Percentiles rank a stretch among this genome's conserved stretches.
Evolutionary conservation across 2,329 filamentous ascomycete genomes (phyloP).

Genomic region (Hypoxylon sp.): DNA sequence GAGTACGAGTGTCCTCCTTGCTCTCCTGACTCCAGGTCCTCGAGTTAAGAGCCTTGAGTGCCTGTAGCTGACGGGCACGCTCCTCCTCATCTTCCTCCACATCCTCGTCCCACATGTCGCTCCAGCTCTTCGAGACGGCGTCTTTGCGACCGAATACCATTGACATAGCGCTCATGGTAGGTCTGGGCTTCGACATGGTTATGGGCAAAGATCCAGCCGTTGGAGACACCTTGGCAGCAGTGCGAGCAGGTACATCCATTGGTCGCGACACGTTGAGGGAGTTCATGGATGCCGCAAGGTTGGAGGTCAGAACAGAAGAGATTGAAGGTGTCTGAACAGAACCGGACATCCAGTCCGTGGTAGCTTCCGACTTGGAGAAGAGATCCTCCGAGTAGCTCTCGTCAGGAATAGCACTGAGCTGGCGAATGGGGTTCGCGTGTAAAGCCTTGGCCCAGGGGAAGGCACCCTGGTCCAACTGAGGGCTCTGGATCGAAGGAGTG

Average conservation of each 20-base stretch:
- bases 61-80: constrained; percentile 69
- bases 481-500: constrained; percentile 93
- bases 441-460: constrained; percentile 97
- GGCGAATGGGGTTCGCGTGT: constrained; percentile 81
- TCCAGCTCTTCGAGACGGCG: constrained; percentile 97
- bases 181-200: constrained; percentile 80
- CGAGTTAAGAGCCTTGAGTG: constrained; percentile 76
- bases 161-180: constrained; percentile 77
- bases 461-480: constrained; percentile 81
- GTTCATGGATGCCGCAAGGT: constrained; percentile 83
- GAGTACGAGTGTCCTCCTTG: constrained; percentile 56
- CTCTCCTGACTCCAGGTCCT: constrained; percentile 85
- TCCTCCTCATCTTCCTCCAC: constrained; percentile 80
- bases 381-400: constrained; percentile 86
- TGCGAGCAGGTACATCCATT: constrained; percentile 58
- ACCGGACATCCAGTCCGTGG: constrained; percentile 82
- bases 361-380: constrained; percentile 82
- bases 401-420: constrained; percentile 88
- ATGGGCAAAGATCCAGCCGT: constrained; percentile 81
- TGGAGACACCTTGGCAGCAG: constrained; percentile 67
- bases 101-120: constrained; percentile 97
- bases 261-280: constrained; percentile 71
- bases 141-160: constrained; percentile 84
- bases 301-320: constrained; percentile 87
- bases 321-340: constrained; percentile 83